These are phyloP conservation scores for Glycine tomentella DNA, from an alignment of 306 rosid species.

Conservation along the genomic window DNA sequence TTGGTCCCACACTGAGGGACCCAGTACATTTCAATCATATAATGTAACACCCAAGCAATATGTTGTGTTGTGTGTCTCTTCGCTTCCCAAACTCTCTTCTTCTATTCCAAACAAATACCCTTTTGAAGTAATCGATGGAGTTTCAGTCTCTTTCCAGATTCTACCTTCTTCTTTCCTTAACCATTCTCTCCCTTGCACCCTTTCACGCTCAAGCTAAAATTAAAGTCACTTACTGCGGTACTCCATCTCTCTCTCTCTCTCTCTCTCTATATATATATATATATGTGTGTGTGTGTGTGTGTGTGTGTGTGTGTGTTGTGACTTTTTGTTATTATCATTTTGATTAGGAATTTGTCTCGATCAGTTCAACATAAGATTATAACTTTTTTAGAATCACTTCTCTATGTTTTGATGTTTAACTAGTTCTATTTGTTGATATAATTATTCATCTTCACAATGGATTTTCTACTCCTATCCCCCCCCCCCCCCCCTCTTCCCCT, in stretches of 20 bases:
- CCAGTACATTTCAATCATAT: neutral
- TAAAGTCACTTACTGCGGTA: slow-evolving; percentile 72
- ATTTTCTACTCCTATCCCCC: neutral
- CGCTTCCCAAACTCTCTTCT: neutral
- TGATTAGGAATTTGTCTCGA: neutral
- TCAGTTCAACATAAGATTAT: neutral
- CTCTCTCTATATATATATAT: neutral
- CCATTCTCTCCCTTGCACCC: slow-evolving; percentile 49
- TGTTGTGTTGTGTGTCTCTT: neutral
- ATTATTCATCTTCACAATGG: neutral
- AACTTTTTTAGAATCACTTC: neutral
- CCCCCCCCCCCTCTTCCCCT: too few species aligned
- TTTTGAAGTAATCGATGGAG: slow-evolving; percentile 48
- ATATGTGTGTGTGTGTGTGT: too few species aligned
- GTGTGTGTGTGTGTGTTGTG: too few species aligned
- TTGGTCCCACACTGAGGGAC: neutral
- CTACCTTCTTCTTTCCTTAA: slow-evolving; percentile 52
- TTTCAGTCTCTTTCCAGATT: slow-evolving; percentile 47
- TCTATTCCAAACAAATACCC: neutral
- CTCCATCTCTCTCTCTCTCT: slow-evolving; percentile 25
- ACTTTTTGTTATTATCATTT: neutral
- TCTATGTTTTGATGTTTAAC: neutral
- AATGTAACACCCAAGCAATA: neutral
- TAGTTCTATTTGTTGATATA: neutral
- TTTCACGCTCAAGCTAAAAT: slow-evolving; percentile 56